Conservation (phyloP, 2,329 filamentous ascomycete genomes). For the Diplodia seriata region DNA sequence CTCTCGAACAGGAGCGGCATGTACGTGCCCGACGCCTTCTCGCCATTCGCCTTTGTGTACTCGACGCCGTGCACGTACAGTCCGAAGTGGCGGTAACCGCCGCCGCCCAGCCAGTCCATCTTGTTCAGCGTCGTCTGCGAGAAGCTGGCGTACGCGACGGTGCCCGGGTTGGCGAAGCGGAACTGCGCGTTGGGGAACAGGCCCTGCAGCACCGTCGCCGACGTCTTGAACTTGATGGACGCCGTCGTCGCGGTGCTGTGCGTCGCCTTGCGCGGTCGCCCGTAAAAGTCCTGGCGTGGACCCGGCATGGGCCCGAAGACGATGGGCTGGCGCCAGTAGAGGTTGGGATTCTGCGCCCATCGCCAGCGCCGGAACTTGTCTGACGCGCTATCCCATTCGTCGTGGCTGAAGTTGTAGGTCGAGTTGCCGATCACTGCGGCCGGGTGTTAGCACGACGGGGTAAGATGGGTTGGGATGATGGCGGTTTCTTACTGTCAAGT, state of each 20-base stretch:
- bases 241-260: constrained; percentile 47
- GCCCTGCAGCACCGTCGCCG: constrained; percentile 51
- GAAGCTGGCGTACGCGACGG: constrained; percentile 50
- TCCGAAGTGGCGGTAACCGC: constrained; percentile 64
- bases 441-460: background rate
- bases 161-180: constrained; percentile 48
- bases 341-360: constrained; percentile 51
- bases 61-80: constrained; percentile 69
- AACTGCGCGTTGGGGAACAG: constrained; percentile 49
- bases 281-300: constrained; percentile 45
- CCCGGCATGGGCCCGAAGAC: constrained; percentile 52
- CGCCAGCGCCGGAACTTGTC: constrained; percentile 60
- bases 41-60: constrained; percentile 60
- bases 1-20: constrained; percentile 66
- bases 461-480: background rate
- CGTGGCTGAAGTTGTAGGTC: constrained; percentile 63
- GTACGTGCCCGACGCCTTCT: constrained; percentile 59
- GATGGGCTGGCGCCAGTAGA: constrained; percentile 53
- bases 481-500: constrained; percentile 8
- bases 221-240: constrained; percentile 51
- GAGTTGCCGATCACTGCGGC: constrained; percentile 33
- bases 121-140: constrained; percentile 50
- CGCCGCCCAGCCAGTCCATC: constrained; percentile 67
- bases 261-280: constrained; percentile 38
- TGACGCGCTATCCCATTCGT: constrained; percentile 63